phyloP scores from a whole-genome alignment of 371 early-diverging fungal genomes.

The Rhizopus stolonifer region DNA sequence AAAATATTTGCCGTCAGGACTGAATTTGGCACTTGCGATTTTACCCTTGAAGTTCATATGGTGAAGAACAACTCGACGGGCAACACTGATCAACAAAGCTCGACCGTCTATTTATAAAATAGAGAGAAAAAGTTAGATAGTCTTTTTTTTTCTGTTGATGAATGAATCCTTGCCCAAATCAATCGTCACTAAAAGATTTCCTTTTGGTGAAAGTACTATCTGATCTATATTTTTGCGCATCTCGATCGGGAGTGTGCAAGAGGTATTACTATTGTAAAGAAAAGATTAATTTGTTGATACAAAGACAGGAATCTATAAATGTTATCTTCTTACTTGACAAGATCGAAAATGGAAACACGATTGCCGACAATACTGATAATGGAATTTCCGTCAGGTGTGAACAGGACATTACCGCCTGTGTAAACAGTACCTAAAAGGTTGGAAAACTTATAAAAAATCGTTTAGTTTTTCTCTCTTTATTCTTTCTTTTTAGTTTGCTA shows the following conservation, averaged over 20 bases:
- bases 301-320: not conserved
- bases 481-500: not conserved
- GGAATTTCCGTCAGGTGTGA: constrained; percentile 94
- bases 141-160: too few relatives aligned
- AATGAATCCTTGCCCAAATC: constrained; percentile 73
- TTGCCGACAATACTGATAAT: constrained; percentile 96
- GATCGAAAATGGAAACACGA: constrained; percentile 92
- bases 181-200: constrained; percentile 81
- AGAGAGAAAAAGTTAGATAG: too few relatives aligned
- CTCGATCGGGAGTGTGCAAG: constrained; percentile 91
- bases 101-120: constrained; percentile 68
- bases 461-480: not conserved
- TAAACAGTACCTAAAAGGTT: constrained; percentile 96
- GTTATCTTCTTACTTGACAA: constrained; percentile 71
- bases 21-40: constrained; percentile 80
- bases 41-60: constrained; percentile 85
- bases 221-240: constrained; percentile 85
- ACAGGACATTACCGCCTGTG: constrained; percentile 90
- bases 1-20: constrained; percentile 79
- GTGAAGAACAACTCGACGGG: constrained; percentile 78
- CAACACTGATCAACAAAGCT: constrained; percentile 83
- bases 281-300: not conserved
- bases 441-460: constrained; percentile 65
- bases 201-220: constrained; percentile 90
- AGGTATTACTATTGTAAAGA: constrained; percentile 71